Evolutionary conservation across 805 yeast species (phyloP), one percentile per base, ranked within the genome.

Genomic region (Sungouiella blattae): DNA sequence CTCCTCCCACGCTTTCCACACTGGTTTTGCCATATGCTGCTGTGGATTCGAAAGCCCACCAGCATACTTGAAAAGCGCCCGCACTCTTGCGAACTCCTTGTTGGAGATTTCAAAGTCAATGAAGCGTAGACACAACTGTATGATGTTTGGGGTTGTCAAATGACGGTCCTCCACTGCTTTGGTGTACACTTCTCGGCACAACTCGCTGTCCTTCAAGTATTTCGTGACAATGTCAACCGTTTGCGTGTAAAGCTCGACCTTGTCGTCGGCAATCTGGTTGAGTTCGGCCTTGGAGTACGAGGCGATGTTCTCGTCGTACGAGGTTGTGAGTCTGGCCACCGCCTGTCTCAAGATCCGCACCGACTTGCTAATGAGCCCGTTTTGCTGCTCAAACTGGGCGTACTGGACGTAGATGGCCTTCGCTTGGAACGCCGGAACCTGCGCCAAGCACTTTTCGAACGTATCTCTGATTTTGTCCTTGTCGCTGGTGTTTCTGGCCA

Each of bases 401-500:
- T 83, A 86, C 24, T 75, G 47, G 1, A 78, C 37, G 43, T 66
- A 72, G 0, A 87, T 60, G 0, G 76, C 55, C 37, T 73, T 72
- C 30, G 72, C 64, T n/a, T 68, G 49, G 15, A 68, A 36, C 2
- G 51, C 53, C 0, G 85, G 83, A 43, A 85, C 69, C 1, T 41
- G 21, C 11, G 33, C 65, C 4, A 85, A 46, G 4, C 87, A 73
- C 28, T 78, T 77, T 31, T 87, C 95, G 60, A 85, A 88, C 11
- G 83, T 50, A 38, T 85, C 95, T 24, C 95, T 63, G 5, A 84
- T 58, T 21, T 64, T 40, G 27, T 61, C 64, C 1, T 34, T 25
- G 17, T 26, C 14, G 2, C 23, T 6, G 23, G 32, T 27, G 3
- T 30, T 28, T 14, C 33, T 33, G 16, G 41, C 47, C 3, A 80